phyloP scores from a whole-genome alignment of 192 early-diverging fungal species.

The Oehlia diaphana region DNA sequence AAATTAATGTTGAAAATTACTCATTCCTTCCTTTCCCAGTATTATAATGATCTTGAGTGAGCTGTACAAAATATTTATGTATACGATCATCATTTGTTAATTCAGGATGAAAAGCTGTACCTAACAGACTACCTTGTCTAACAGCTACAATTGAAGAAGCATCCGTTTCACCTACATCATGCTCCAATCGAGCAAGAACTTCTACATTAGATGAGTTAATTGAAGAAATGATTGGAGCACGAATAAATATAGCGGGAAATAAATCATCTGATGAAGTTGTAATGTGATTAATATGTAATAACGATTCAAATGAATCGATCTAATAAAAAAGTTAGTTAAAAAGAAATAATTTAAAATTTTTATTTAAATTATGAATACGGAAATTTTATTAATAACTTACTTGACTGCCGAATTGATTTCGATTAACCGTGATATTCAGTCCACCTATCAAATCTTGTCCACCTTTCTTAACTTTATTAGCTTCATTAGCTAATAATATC shows the following conservation, averaged over 20 bases:
- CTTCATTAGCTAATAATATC: slow-evolving; percentile 83
- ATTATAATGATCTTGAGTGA: slow-evolving; percentile 24
- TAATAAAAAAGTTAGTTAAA: not conserved
- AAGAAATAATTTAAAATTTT: not conserved
- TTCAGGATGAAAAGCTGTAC: slow-evolving; percentile 96
- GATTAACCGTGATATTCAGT: slow-evolving; percentile 78
- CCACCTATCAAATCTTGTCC: slow-evolving; percentile 87
- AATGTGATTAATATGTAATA: slow-evolving; percentile 55
- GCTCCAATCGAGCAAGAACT: slow-evolving; percentile 69
- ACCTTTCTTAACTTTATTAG: slow-evolving; percentile 74
- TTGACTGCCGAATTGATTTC: slow-evolving; percentile 96
- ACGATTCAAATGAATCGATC: slow-evolving; percentile 83
- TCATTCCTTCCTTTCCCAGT: not conserved
- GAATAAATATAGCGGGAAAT: slow-evolving; percentile 85
- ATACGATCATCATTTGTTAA: slow-evolving; percentile 86
- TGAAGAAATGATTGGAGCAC: slow-evolving; percentile 85
- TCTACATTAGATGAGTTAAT: slow-evolving; percentile 66
- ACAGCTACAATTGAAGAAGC: slow-evolving; percentile 84
- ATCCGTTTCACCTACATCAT: slow-evolving; percentile 52
- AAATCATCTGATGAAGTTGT: slow-evolving; percentile 40
- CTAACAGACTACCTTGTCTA: slow-evolving; percentile 80
- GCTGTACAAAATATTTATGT: slow-evolving; percentile 80
- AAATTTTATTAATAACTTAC: not conserved
- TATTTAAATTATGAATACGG: not conserved
- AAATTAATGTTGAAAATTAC: no score